A percentile compares a stretch with the other conserved stretches of the same genome.
These are phyloP conservation scores for Coniella vitis DNA, from an alignment of 2,329 filamentous ascomycete genomes.

Conservation along the genomic window DNA sequence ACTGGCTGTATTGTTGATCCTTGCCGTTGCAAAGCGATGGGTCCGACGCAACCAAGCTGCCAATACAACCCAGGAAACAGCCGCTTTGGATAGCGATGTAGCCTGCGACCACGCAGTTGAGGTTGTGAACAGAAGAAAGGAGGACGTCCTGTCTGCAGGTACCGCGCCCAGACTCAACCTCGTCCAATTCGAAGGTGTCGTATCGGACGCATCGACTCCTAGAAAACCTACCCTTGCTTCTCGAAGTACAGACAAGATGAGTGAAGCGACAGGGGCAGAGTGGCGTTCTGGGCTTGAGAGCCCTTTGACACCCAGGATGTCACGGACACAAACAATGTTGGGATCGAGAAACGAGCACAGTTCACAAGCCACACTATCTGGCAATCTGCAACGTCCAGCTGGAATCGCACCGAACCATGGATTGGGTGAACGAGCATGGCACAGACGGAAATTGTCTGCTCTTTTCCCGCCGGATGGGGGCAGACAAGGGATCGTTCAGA, in stretches of 20 bases:
- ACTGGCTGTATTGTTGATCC: neutral
- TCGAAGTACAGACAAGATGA: neutral
- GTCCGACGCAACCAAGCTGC: neutral
- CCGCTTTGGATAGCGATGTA: too few relatives aligned
- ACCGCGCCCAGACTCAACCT: too few relatives aligned
- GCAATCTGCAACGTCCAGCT: slow-evolving; percentile 4
- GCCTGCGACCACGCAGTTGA: too few relatives aligned
- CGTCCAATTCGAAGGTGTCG: neutral
- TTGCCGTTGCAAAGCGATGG: neutral
- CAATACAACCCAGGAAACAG: too few relatives aligned
- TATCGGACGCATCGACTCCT: slow-evolving; percentile 1
- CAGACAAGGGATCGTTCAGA: neutral
- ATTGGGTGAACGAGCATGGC: slow-evolving; percentile 11
- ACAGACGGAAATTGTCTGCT: slow-evolving; percentile 7
- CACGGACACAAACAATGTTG: slow-evolving; percentile 59
- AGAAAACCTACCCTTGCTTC: neutral
- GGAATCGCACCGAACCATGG: slow-evolving; percentile 4
- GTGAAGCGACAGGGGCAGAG: slow-evolving; percentile 6
- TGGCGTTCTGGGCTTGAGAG: neutral
- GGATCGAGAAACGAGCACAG: slow-evolving; percentile 28
- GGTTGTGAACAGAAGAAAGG: too few relatives aligned
- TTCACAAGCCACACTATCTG: neutral
- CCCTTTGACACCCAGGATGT: slow-evolving; percentile 56
- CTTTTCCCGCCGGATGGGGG: neutral
- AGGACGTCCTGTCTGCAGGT: too few relatives aligned